These are phyloP conservation scores for Cryphonectria parasitica DNA, from an alignment of 2,329 filamentous ascomycete genomes.

Conservation along the genomic window DNA sequence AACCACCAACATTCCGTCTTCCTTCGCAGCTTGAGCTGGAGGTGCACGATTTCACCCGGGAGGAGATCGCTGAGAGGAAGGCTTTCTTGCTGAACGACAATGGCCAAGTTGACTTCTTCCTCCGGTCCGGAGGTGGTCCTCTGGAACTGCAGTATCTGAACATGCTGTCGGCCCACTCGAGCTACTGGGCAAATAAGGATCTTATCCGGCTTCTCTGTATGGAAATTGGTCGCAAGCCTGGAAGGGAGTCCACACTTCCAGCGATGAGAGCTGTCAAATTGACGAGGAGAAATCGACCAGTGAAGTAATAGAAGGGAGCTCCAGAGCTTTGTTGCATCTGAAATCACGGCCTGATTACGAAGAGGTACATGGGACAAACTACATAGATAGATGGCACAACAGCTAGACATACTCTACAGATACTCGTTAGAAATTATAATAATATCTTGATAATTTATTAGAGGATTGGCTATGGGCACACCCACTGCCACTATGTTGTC, in stretches of 20 bases:
- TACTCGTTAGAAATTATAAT: background rate
- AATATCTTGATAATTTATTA: background rate
- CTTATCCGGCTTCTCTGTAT: slow-evolving; percentile 89
- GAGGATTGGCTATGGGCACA: background rate
- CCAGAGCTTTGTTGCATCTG: background rate
- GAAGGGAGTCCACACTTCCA: slow-evolving; percentile 62
- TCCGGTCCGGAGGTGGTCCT: slow-evolving; percentile 82
- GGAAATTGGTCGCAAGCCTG: slow-evolving; percentile 78
- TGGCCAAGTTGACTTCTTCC: slow-evolving; percentile 89
- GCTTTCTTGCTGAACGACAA: slow-evolving; percentile 92
- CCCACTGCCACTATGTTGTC: background rate
- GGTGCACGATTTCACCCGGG: slow-evolving; percentile 90
- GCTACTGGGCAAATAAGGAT: slow-evolving; percentile 87
- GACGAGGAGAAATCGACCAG: slow-evolving; percentile 39
- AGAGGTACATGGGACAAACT: background rate
- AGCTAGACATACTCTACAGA: background rate
- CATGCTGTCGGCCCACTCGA: slow-evolving; percentile 94
- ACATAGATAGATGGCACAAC: background rate
- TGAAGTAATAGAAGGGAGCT: background rate
- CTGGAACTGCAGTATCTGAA: slow-evolving; percentile 96
- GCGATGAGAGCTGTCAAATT: slow-evolving; percentile 63
- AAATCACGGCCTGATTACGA: background rate
- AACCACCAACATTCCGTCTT: slow-evolving; percentile 51
- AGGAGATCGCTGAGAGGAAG: slow-evolving; percentile 89
- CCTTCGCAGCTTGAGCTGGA: slow-evolving; percentile 83